phyloP scores from a whole-genome alignment of 768 basidiomycete species.

The Lactifluus rugatus region DNA sequence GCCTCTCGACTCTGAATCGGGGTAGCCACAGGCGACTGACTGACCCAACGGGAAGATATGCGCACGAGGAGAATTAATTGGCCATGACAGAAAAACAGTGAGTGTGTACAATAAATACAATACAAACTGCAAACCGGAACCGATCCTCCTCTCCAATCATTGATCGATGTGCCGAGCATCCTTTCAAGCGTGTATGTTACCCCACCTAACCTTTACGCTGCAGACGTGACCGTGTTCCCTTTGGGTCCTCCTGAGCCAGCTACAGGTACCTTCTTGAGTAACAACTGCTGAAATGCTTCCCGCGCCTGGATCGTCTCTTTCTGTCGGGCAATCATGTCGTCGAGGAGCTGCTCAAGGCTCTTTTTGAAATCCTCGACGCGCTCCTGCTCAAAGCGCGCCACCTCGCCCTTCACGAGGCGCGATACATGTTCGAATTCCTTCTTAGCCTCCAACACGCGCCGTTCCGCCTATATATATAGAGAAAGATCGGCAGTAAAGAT shows the following conservation, averaged over 20 bases:
- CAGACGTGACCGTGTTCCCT: neutral
- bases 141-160: too few species aligned
- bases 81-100: too few species aligned
- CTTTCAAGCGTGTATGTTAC: too few species aligned
- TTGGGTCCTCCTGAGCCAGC: constrained; percentile 3
- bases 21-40: too few species aligned
- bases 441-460: constrained; percentile 71
- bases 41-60: too few species aligned
- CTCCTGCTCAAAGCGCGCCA: constrained; percentile 86
- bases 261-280: constrained; percentile 17
- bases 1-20: too few species aligned
- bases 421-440: constrained; percentile 86
- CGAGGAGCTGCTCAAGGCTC: constrained; percentile 71
- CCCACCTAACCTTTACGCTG: too few species aligned
- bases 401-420: constrained; percentile 80
- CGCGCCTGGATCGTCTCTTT: constrained; percentile 44
- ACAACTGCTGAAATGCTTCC: constrained; percentile 17
- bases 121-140: too few species aligned
- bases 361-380: constrained; percentile 89
- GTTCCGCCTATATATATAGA: constrained; percentile 53
- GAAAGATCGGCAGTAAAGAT: neutral
- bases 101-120: too few species aligned
- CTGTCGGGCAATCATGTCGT: constrained; percentile 80
- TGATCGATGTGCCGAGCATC: too few species aligned
- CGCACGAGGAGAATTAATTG: too few species aligned